Conservation (phyloP, 2,329 filamentous ascomycete species). For the Orbilia brochopaga region DNA sequence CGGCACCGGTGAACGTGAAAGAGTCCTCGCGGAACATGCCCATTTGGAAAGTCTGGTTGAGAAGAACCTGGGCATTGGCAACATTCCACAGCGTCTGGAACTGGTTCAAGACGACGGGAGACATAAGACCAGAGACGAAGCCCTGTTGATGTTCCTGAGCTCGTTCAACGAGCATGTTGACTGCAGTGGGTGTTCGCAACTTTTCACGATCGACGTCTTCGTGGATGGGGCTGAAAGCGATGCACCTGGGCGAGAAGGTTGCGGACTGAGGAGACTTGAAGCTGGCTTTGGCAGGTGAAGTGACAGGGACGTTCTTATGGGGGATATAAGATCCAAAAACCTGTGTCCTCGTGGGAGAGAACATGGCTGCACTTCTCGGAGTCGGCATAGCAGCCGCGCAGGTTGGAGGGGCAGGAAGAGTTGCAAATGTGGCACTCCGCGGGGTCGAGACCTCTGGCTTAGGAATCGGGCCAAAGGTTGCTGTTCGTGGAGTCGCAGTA, state of each 20-base stretch:
- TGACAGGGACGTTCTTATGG: slow-evolving; percentile 36
- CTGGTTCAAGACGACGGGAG: slow-evolving; percentile 43
- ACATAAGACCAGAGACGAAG: slow-evolving; percentile 47
- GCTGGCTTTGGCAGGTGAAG: slow-evolving; percentile 41
- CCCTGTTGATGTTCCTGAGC: slow-evolving; percentile 45
- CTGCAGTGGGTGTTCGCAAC: slow-evolving; percentile 43
- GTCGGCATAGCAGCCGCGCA: slow-evolving; percentile 17
- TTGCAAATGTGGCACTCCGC: slow-evolving; percentile 35
- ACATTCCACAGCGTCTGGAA: slow-evolving; percentile 48
- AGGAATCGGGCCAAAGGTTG: slow-evolving; percentile 31
- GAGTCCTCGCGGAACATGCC: slow-evolving; percentile 51
- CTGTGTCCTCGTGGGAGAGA: slow-evolving; percentile 39
- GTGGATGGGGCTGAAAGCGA: slow-evolving; percentile 49
- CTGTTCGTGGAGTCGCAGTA: slow-evolving; percentile 46
- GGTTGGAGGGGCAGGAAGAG: slow-evolving; percentile 31
- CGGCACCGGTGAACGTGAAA: slow-evolving; percentile 51
- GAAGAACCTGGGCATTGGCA: slow-evolving; percentile 42
- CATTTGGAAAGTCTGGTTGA: slow-evolving; percentile 44
- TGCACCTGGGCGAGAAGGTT: slow-evolving; percentile 46
- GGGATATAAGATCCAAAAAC: slow-evolving; percentile 42
- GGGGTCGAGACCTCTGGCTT: slow-evolving; percentile 49
- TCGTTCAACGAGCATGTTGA: slow-evolving; percentile 51
- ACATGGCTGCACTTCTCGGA: slow-evolving; percentile 45
- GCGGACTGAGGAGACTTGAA: slow-evolving; percentile 45
- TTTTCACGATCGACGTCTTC: slow-evolving; percentile 50